Base-by-base conservation (phyloP, 75 land plant species). In the Cryptomeria japonica region DNA sequence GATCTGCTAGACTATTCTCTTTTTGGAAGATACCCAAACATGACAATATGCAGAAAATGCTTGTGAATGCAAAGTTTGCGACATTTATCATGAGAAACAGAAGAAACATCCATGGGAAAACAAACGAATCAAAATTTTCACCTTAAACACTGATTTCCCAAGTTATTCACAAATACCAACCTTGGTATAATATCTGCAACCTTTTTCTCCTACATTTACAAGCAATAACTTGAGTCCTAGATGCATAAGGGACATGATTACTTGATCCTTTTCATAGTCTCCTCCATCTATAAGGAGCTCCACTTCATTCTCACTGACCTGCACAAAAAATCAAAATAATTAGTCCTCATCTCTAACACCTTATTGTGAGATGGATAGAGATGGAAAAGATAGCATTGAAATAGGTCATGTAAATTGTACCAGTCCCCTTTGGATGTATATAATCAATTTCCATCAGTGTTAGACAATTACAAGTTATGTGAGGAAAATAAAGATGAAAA, bases 101-200 rank as follows among this genome's bases (percentile, higher is more conserved):
- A 16, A 16, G 19, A 22, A 56, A 56, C 61, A 56, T 18, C 61
- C 61, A 56, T 3, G 19, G 61, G 14, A 6, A 56, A 56, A 56
- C 61, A 56, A 56, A 56, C 18, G 5, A 16, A 56, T 56, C 18
- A 56, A 13, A 56, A 56, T 18, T 56, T 56, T 16, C 61, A 56
- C 55, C 55, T 7, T 53, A 53, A 53, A 53, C 14, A 7, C 55
- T 15, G 16, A 53, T 3, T 56, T 18, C 4, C 14, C 55, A 53
- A 14, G 19, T 56, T 18, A 56, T 56, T 56, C 22, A 56, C 22
- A 56, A 16, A 3, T 28, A 22, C 13, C n/a, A 75, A 94, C 95
- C 93, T 93, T 89, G 0, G 97, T 97, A 87, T 95, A 97, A 85
- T 97, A 97, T 90, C 97, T 91, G 86, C 97, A 96, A 31, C 98